Evolutionary conservation across 176 grass and related monocot genomes (phyloP).

Genomic region (Luzula sylvatica): DNA sequence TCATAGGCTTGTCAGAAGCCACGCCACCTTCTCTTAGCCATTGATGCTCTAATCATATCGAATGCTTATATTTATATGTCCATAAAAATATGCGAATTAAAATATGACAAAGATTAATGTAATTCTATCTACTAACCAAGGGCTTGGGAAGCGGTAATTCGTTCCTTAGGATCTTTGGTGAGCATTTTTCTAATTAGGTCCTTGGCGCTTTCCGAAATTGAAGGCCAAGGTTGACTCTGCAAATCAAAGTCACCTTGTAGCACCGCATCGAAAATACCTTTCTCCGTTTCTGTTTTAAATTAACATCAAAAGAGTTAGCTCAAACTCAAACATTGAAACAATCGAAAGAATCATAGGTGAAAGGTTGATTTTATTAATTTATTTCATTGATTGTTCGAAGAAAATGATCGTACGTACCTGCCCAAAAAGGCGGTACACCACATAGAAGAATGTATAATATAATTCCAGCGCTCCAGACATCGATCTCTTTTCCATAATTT

Average conservation of each 20-base stretch:
- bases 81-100: background rate
- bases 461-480: constrained; percentile 74
- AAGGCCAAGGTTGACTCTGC: constrained; percentile 34
- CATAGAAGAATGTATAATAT: constrained; percentile 79
- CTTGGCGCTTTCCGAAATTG: constrained; percentile 63
- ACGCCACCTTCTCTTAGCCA: constrained; percentile 71
- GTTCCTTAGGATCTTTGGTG: constrained; percentile 28
- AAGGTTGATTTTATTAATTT: too few relatives aligned
- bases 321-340: background rate
- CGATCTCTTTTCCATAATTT: constrained; percentile 73
- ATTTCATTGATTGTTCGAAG: constrained; percentile 3
- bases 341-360: too few relatives aligned
- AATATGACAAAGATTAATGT: background rate
- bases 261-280: constrained; percentile 61
- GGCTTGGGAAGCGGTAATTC: constrained; percentile 57
- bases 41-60: constrained; percentile 45
- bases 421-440: constrained; percentile 58
- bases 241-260: constrained; percentile 27
- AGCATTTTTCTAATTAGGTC: constrained; percentile 63
- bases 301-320: constrained; percentile 5
- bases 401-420: constrained; percentile 25
- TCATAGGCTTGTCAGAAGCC: constrained; percentile 70
- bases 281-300: constrained; percentile 55
- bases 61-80: too few relatives aligned
- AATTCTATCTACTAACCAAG: constrained; percentile 45